These are phyloP conservation scores for Blastobotrys capitulatus DNA, from an alignment of 1,139 yeast species.

Conservation along the genomic window DNA sequence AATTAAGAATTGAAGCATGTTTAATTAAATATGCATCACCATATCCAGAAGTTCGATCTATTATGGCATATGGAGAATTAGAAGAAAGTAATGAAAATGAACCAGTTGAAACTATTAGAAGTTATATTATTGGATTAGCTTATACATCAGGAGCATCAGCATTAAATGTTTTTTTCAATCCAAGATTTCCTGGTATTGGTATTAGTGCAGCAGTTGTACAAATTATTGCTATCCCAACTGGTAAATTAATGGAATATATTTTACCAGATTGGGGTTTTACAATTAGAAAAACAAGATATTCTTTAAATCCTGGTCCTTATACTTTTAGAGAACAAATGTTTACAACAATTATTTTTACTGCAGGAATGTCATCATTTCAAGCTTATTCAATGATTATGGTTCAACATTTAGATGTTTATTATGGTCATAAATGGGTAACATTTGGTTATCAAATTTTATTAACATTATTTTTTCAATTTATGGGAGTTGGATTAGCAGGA, in stretches of 20 bases:
- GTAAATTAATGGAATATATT: conserved; percentile 11
- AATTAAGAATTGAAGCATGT: conserved; percentile 31
- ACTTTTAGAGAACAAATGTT: conserved; percentile 64
- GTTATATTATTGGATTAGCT: conserved; percentile 47
- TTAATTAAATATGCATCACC: conserved; percentile 49
- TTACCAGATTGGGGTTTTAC: conserved; percentile 46
- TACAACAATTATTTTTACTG: conserved; percentile 43
- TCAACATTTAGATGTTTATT: conserved; percentile 39
- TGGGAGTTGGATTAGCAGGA: conserved; percentile 63
- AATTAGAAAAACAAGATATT: conserved; percentile 34
- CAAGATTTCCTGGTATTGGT: conserved; percentile 46
- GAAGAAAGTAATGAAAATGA: conserved; percentile 10
- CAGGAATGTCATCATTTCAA: conserved; percentile 8
- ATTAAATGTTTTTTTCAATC: conserved; percentile 50
- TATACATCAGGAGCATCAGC: conserved; percentile 53
- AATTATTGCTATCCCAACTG: conserved; percentile 48
- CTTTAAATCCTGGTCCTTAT: conserved; percentile 59
- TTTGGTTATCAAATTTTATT: conserved; percentile 48
- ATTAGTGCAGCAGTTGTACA: conserved; percentile 47
- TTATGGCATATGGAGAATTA: conserved; percentile 38
- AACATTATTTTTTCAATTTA: conserved; percentile 47
- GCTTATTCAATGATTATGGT: conserved; percentile 38
- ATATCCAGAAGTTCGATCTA: conserved; percentile 57
- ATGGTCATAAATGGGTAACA: conserved; percentile 40
- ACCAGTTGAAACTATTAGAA: conserved; percentile 51